Evolutionary conservation across 2,329 filamentous ascomycete genomes (phyloP).

Genomic region (Fusarium longipes): DNA sequence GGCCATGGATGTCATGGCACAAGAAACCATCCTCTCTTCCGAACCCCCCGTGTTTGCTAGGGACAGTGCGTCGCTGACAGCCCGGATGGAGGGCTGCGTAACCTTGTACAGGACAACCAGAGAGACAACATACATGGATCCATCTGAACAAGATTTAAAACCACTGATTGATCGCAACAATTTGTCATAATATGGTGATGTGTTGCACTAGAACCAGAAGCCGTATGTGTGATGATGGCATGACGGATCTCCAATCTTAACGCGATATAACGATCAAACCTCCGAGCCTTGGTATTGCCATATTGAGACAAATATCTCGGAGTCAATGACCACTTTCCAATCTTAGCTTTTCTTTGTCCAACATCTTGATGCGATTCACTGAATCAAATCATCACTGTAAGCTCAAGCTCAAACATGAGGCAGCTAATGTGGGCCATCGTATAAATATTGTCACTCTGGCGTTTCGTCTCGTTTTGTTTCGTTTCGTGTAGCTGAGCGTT

Average conservation of each 20-base stretch:
- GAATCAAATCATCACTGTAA: neutral
- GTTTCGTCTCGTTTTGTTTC: slow-evolving; percentile 34
- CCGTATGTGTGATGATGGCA: slow-evolving; percentile 31
- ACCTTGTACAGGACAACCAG: slow-evolving; percentile 25
- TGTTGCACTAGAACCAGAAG: slow-evolving; percentile 19
- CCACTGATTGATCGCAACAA: neutral
- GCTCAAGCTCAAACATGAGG: neutral
- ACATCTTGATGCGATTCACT: neutral
- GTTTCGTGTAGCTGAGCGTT: slow-evolving; percentile 32
- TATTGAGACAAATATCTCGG: neutral
- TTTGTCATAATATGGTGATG: neutral
- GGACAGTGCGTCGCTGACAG: slow-evolving; percentile 29
- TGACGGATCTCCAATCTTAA: slow-evolving; percentile 9
- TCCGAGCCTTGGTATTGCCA: slow-evolving; percentile 15
- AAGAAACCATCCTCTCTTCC: neutral
- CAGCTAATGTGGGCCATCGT: neutral
- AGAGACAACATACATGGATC: neutral
- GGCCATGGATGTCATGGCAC: neutral
- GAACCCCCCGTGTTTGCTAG: slow-evolving; percentile 25
- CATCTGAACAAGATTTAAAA: slow-evolving; percentile 13
- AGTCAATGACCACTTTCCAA: neutral
- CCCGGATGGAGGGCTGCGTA: slow-evolving; percentile 9
- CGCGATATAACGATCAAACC: neutral
- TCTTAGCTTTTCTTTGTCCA: neutral
- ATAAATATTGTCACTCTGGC: neutral